phyloP scores from a whole-genome alignment of 2,329 filamentous ascomycete species.

The Sporothrix protearum region DNA sequence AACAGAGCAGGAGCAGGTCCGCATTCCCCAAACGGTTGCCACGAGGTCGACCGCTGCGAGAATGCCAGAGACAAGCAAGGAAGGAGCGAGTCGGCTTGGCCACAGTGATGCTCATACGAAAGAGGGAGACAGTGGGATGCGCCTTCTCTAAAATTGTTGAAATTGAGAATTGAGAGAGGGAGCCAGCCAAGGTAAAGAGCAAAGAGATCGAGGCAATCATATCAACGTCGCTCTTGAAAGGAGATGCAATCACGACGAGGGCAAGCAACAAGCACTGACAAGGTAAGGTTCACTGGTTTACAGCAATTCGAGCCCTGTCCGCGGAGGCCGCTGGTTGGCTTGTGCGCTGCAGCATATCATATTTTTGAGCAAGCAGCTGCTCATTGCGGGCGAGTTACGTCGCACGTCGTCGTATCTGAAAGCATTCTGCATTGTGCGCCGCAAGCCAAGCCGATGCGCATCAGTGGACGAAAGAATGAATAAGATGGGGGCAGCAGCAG shows the following conservation, averaged over 20 bases:
- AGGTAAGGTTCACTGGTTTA: too few species aligned
- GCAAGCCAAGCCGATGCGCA: constrained; percentile 1
- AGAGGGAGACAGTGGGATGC: background rate
- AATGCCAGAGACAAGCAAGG: constrained; percentile 3
- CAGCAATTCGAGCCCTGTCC: constrained; percentile 1
- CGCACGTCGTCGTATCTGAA: constrained; percentile 3
- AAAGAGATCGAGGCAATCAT: background rate
- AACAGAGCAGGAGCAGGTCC: background rate
- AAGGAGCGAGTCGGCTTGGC: background rate
- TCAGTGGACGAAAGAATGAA: constrained; percentile 1
- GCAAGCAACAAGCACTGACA: background rate
- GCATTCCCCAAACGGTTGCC: constrained; percentile 14
- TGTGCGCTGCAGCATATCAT: background rate
- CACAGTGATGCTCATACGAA: background rate
- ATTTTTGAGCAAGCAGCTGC: background rate
- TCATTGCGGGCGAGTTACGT: constrained; percentile 4
- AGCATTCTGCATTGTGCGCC: background rate
- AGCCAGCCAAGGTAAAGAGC: background rate
- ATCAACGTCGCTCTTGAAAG: background rate
- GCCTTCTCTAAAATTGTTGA: background rate
- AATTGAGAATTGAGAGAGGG: background rate
- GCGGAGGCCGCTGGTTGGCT: background rate
- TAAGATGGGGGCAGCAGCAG: background rate
- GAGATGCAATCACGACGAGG: background rate
- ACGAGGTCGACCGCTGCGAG: constrained; percentile 15